Percentiles rank a stretch among this genome's conserved stretches.
These are phyloP conservation scores for Lentinula guzmanii DNA, from an alignment of 768 basidiomycete species.

Conservation along the genomic window DNA sequence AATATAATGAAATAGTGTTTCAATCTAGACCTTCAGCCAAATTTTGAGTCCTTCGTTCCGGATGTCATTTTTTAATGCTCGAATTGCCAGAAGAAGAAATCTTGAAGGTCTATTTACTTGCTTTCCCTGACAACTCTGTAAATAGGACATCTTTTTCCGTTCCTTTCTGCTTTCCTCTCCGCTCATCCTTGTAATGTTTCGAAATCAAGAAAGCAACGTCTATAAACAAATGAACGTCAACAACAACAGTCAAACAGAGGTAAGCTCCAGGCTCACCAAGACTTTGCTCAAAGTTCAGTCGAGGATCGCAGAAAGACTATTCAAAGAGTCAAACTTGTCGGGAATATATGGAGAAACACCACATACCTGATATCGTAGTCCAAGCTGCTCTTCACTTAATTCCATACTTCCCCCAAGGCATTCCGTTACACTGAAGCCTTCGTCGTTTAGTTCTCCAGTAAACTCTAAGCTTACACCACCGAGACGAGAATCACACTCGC, in stretches of 20 bases:
- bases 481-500: conserved; percentile 63
- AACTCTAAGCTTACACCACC: conserved; percentile 87
- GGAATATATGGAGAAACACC: neutral
- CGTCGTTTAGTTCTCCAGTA: conserved; percentile 85
- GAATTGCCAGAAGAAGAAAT: no score
- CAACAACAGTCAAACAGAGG: neutral
- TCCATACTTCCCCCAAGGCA: conserved; percentile 97
- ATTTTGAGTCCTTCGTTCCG: no score
- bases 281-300: conserved; percentile 91
- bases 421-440: conserved; percentile 94
- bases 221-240: neutral
- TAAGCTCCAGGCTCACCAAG: conserved; percentile 53
- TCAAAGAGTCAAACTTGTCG: neutral
- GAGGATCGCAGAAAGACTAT: conserved; percentile 89
- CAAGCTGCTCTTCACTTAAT: conserved; percentile 81
- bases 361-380: conserved; percentile 80
- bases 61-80: no score
- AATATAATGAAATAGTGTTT: neutral
- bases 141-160: conserved; percentile 26
- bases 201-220: conserved; percentile 87
- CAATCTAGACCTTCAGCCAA: conserved; percentile 4
- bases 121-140: conserved; percentile 22
- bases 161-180: conserved; percentile 27
- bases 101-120: neutral
- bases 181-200: conserved; percentile 70